Conservation (phyloP, 2,329 filamentous ascomycete genomes). For the Neopestalotiopsis clavispora region DNA sequence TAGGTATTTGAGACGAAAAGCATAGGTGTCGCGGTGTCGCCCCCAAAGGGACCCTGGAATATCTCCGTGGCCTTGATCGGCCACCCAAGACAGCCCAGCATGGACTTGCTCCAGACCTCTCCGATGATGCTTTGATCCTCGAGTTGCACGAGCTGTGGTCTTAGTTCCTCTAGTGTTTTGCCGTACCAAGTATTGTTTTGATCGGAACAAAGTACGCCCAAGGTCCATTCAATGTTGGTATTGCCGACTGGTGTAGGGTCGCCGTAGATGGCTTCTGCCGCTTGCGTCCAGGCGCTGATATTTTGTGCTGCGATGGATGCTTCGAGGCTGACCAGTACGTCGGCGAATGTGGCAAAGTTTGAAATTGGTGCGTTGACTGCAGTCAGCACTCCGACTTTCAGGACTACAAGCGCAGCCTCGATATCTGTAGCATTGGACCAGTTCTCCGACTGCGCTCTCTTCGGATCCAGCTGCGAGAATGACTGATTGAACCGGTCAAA, state of each 20-base stretch:
- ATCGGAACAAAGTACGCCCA: constrained; percentile 21
- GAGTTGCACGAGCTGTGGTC: constrained; percentile 16
- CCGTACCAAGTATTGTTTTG: constrained; percentile 23
- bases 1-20: constrained; percentile 25
- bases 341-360: constrained; percentile 10
- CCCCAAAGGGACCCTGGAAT: constrained; percentile 21
- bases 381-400: constrained; percentile 18
- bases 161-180: constrained; percentile 20
- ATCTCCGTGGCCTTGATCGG: constrained; percentile 20
- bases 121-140: constrained; percentile 19
- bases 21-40: constrained; percentile 22
- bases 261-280: constrained; percentile 2
- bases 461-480: constrained; percentile 24
- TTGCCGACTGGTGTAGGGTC: not conserved
- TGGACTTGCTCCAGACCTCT: constrained; percentile 19
- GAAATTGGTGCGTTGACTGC: constrained; percentile 7
- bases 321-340: constrained; percentile 10
- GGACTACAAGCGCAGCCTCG: constrained; percentile 17
- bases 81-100: constrained; percentile 21
- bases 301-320: constrained; percentile 12
- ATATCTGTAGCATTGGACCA: constrained; percentile 28
- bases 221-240: constrained; percentile 7
- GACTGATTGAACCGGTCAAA: constrained; percentile 30
- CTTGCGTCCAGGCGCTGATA: constrained; percentile 10
- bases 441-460: constrained; percentile 19